phyloP scores from a whole-genome alignment of 257 asterid species.

The Ajuga chamaepitys region DNA sequence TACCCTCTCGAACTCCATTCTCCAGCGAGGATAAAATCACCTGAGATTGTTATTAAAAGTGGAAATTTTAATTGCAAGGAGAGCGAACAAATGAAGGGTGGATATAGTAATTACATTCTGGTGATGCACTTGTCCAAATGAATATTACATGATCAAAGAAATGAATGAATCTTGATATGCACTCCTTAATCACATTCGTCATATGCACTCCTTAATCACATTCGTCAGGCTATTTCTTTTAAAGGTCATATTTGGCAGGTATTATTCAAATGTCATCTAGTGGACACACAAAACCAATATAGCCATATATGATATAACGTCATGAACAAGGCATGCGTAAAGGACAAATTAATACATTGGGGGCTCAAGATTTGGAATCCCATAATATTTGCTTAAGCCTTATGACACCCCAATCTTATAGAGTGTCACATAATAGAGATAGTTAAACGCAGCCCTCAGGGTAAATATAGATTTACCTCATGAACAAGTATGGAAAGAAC shows the following conservation, averaged over 20 bases:
- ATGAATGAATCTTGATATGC: no score
- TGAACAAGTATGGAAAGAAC: slow-evolving; percentile 85
- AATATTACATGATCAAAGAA: not conserved
- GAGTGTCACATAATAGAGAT: not conserved
- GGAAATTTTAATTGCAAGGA: not conserved
- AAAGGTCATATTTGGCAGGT: not conserved
- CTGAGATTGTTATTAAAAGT: slow-evolving; percentile 33
- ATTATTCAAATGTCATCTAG: not conserved
- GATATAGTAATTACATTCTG: not conserved
- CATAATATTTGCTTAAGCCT: not conserved
- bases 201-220: not conserved
- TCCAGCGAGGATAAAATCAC: slow-evolving; percentile 87
- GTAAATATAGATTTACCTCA: slow-evolving; percentile 51
- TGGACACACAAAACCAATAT: not conserved
- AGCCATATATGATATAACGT: not conserved
- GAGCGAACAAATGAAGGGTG: not conserved
- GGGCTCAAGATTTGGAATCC: slow-evolving; percentile 11
- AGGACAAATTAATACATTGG: slow-evolving; percentile 3
- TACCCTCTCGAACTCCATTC: slow-evolving; percentile 91
- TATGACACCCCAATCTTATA: slow-evolving; percentile 1
- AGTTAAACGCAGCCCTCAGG: slow-evolving; percentile 3
- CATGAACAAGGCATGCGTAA: not conserved
- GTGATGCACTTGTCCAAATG: not conserved
- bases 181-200: no score
- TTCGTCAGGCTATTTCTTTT: not conserved